Evolutionary conservation across 2,329 filamentous ascomycete species (phyloP), one percentile per base, ranked within the genome.

Genomic region (Clarireedia homoeocarpa): DNA sequence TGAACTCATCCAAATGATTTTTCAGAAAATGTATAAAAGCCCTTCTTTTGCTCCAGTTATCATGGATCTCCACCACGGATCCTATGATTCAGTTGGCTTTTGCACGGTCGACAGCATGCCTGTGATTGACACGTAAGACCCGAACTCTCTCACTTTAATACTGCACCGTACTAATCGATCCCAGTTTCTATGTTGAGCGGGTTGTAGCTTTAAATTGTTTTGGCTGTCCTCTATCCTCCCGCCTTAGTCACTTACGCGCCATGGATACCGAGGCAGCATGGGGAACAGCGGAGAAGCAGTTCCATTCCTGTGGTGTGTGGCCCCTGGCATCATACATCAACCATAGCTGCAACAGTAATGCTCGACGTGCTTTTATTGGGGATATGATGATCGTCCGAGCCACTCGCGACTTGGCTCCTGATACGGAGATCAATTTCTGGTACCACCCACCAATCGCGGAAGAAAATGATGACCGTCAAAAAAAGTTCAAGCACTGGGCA

Each of bases 281-380:
- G 26, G 26, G 26, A 5, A n/a, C 50, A 12, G 20, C 50, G 6
- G 9, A 9, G 14, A 46, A 34, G 14, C n/a, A 48, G 5, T 39
- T 39, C 20, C 55, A 61, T 48, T 59, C 59, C 26, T 59, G 61
- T 30, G 60, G 56, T 5, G 44, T 65, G 20, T 64, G 61, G 56
- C 49, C 51, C 10, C 24, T 49, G 10, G 61, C 61, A 24, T 58
- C 60, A 10, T 49, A 51, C 15, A 61, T 65, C 44, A 64, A 63
- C 27, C 62, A 65, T 27, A 57, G 57, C 15, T 64, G 63, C 44
- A 44, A 55, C 3, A 53, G 56, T 30, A 65, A 64, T 36, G 59
- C 56, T 30, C 46, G 20, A 0, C 53, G 59, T n/a, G 58, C 54
- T 44, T 62, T 62, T 52, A 52, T 62, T 7, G 57, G 58, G 15